phyloP scores from a whole-genome alignment of 192 early-diverging fungal genomes.

The Backusella tarrabulga region DNA sequence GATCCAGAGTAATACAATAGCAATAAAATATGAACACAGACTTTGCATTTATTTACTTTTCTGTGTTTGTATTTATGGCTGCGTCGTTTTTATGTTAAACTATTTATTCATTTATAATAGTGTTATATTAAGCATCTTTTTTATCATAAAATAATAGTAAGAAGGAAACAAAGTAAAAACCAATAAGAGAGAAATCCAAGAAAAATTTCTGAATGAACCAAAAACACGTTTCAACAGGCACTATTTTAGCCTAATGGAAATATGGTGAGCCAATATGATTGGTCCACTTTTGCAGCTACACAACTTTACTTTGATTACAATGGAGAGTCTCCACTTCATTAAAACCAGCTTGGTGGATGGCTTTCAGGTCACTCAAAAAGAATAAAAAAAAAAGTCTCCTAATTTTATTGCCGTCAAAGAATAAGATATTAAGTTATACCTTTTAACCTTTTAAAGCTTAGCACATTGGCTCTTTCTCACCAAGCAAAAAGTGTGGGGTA shows the following conservation, averaged over 20 bases:
- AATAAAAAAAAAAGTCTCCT: background rate
- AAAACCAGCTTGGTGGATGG: background rate
- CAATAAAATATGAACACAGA: background rate
- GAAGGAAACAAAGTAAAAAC: background rate
- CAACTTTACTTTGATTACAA: background rate
- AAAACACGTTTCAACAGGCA: background rate
- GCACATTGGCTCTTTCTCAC: background rate
- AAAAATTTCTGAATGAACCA: slow-evolving; percentile 4
- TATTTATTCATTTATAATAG: background rate
- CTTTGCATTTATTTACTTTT: background rate
- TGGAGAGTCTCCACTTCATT: background rate
- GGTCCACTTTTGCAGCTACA: background rate
- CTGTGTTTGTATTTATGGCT: background rate
- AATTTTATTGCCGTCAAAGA: slow-evolving; percentile 4
- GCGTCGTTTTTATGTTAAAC: background rate
- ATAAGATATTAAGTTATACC: background rate
- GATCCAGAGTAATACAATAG: background rate
- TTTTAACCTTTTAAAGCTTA: background rate
- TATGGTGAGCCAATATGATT: background rate
- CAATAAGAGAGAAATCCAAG: background rate
- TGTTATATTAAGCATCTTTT: background rate
- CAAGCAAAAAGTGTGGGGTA: background rate
- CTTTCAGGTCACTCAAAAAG: background rate
- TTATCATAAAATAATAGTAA: too few species aligned
- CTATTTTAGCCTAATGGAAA: background rate